Evolutionary conservation across 1,284 basidiomycete genomes (phyloP).

Genomic region (Ustilago esculenta): DNA sequence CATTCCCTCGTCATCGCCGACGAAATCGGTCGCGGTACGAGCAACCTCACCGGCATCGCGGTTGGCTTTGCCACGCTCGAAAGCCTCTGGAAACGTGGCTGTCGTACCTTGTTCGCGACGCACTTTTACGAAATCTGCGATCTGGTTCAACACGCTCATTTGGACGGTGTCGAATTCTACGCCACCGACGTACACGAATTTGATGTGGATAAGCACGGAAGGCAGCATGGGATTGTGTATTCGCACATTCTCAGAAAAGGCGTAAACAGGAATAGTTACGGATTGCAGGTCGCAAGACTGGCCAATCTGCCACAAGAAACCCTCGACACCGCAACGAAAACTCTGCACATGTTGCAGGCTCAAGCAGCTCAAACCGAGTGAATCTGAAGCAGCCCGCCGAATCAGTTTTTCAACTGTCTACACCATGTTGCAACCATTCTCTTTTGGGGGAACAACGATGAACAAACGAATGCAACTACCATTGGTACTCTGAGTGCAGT

Average conservation of each 20-base stretch:
- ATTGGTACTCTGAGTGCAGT: too few relatives aligned
- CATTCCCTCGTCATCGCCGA: conserved; percentile 61
- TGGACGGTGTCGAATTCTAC: conserved; percentile 76
- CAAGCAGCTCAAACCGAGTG: background rate
- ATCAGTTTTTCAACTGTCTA: too few relatives aligned
- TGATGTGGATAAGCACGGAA: conserved; percentile 52
- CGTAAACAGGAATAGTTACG: conserved; percentile 90
- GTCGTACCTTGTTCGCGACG: conserved; percentile 90
- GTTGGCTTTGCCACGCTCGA: conserved; percentile 91
- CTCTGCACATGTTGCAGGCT: conserved; percentile 5
- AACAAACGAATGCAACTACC: too few relatives aligned
- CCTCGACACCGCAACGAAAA: conserved; percentile 2
- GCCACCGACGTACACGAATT: conserved; percentile 86
- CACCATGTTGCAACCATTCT: too few relatives aligned
- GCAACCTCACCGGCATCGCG: conserved; percentile 87
- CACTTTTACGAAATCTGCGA: conserved; percentile 94
- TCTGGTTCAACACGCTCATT: conserved; percentile 69
- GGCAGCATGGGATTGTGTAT: conserved; percentile 77
- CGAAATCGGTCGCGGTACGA: conserved; percentile 94
- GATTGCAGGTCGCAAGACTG: conserved; percentile 86
- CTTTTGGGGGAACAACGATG: too few relatives aligned
- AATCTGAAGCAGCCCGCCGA: too few relatives aligned
- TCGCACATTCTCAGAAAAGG: conserved; percentile 83
- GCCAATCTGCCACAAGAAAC: conserved; percentile 78
- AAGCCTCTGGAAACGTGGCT: conserved; percentile 81